A percentile compares a stretch with the other conserved stretches of the same genome.
phyloP scores from a whole-genome alignment of 768 basidiomycete genomes.

The Boletus subcaerulescens region DNA sequence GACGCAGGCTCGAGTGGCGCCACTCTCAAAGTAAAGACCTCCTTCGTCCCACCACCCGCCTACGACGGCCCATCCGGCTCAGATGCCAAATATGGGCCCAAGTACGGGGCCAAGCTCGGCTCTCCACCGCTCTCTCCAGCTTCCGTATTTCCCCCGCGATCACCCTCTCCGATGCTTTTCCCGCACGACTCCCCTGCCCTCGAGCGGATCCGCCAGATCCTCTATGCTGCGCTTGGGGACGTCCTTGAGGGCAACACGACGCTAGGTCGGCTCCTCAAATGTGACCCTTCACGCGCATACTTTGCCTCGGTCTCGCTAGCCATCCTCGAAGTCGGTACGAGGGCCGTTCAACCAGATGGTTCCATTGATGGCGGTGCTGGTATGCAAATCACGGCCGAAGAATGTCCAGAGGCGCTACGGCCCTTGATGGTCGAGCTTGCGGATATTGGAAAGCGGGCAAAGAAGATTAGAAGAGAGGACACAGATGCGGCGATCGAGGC shows the following conservation, averaged over 20 bases:
- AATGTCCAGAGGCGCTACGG: conserved; percentile 60
- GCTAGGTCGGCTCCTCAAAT: conserved; percentile 53
- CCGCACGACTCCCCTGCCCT: conserved; percentile 48
- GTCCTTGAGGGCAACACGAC: conserved; percentile 54
- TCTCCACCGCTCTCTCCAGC: conserved; percentile 16
- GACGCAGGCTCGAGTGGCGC: conserved; percentile 50
- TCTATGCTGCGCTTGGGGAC: conserved; percentile 79
- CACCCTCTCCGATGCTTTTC: conserved; percentile 48
- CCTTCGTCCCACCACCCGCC: conserved; percentile 68
- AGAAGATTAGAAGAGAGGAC: conserved; percentile 53
- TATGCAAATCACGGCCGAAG: conserved; percentile 47
- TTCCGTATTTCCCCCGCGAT: conserved; percentile 37
- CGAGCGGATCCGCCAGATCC: conserved; percentile 79
- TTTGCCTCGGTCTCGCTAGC: conserved; percentile 74
- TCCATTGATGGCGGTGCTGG: conserved; percentile 51
- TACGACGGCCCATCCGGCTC: conserved; percentile 43
- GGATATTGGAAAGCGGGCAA: conserved; percentile 50
- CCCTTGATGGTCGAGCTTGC: conserved; percentile 71
- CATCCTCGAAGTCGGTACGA: conserved; percentile 63
- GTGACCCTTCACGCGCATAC: conserved; percentile 71
- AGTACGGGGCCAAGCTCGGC: conserved; percentile 1
- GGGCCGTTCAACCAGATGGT: conserved; percentile 45
- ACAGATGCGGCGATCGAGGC: conserved; percentile 47
- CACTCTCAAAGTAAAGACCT: conserved; percentile 44
- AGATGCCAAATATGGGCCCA: conserved; percentile 10